Evolutionary conservation across 345 rosid species (phyloP), one percentile per base, ranked within the genome.

Genomic region (Trapa bicornis): DNA sequence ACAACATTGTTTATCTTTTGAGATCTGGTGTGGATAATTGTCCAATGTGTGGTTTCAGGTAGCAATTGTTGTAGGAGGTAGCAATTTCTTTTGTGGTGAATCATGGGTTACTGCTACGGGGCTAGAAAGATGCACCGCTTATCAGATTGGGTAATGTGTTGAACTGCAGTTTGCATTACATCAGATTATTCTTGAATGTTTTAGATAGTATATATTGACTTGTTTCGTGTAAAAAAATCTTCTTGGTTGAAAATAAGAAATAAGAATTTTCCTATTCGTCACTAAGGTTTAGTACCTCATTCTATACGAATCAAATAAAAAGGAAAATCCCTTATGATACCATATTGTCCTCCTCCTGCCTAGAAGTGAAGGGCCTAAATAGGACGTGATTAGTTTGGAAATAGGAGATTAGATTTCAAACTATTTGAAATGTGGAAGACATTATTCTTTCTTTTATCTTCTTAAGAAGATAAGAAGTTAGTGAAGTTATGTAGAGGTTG

Each of bases 51-150:
- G 76, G 64, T 72, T 77, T 7, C 73, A 92, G 98, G 89, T 89
- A 47, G 95, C 96, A 4, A 82, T 92, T 72, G 95, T 89, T 69
- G 89, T 92, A 79, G 98, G 98, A 66, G 89, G 91, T 70, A 82
- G 96, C 53, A 89, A 92, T 73, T 82, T 89, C 70, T 89, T 92
- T 69, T 86, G 92, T 72, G 85, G 96, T 54, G 82, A 86, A 67
- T 74, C 92, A 0, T 89, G 96, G 96, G 82, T 92, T 33, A 77
- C 87, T 64, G 86, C 92, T 47, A 86, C 89, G 35, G 89, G 93
- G 56, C 77, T 88, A 77, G 96, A 89, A 71, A 86, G 95, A 78
- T 82, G 80, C 70, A 83, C 92, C 66, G 89, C 93, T 16, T 87
- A 87, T 75, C 96, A 87, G 76, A 86, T 86, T 71, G 88, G 98